Base-by-base conservation (phyloP, 495 filamentous ascomycete species). In the Amphirosellinia nigrospora region DNA sequence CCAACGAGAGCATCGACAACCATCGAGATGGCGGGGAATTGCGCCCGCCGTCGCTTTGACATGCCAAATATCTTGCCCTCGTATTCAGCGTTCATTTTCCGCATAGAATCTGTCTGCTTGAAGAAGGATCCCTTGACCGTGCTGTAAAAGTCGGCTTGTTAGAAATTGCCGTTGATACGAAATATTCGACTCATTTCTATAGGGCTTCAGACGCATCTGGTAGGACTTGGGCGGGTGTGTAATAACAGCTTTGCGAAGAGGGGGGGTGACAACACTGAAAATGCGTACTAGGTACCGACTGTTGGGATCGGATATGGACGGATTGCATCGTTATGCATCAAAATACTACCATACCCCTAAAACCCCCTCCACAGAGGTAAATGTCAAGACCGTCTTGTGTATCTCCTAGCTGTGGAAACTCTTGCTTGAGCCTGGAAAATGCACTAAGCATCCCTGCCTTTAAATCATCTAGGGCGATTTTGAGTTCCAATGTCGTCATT, bases 291-390 rank as follows among this genome's bases (percentile, higher is more conserved):
- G 3, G 94, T 90, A 45, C 96, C 94, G 79, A 97, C 91, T 56
- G 91, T 87, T 0, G 93, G 91, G 19, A 97, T 91, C 0, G 94
- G 94, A 72, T 98, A 98, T 0, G 90, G 91, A 59, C 87, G 81
- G 34, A 90, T 85, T 1, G 82, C 78, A 59, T 93, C 89, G 59
- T 86, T 85, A 75, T 89, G 83, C 86, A 96, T 91, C 19, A 97
- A 82, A 36, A 97, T 85, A 78, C 92, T 95, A 11, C 94, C 94
- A 82, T 96, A 97, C 94, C 94, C 19, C 94, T 85, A 77, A 97
- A 97, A 0, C 94, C 94, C 15, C 94, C 94, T 10, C 94, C 94
- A 62, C 92, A 96, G 56, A 98, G 87, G 77, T 95, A 95, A 2
- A 98, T 83, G 13, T 90, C 87, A 66, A 94, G 87, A 5, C 92